A percentile compares a stretch with the other conserved stretches of the same genome.
These are phyloP conservation scores for Talaromyces sp. DNA, from an alignment of 2,329 filamentous ascomycete genomes.

Conservation along the genomic window DNA sequence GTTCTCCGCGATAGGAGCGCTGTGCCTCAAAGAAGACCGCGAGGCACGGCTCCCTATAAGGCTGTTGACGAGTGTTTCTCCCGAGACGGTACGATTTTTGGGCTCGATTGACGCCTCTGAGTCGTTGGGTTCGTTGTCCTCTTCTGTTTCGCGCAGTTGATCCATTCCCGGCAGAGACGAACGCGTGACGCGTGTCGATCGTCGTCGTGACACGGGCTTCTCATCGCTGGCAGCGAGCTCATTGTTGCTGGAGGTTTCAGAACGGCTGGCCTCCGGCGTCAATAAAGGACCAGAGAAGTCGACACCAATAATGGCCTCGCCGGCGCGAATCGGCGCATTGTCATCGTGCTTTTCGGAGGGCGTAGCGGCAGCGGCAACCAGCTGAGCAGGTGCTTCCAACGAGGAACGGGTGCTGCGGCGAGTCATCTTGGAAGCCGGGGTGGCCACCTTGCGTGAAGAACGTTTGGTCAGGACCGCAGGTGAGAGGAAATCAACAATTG, in stretches of 20 bases:
- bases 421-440: conserved; percentile 21
- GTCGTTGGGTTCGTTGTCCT: conserved; percentile 18
- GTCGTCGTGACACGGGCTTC: conserved; percentile 26
- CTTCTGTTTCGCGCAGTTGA: conserved; percentile 22
- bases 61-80: conserved; percentile 38
- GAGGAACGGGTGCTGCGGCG: conserved; percentile 23
- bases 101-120: conserved; percentile 18
- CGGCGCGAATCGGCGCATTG: neutral
- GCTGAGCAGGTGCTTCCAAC: conserved; percentile 25
- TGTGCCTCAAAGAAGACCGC: conserved; percentile 34
- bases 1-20: conserved; percentile 38
- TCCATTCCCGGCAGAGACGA: conserved; percentile 30
- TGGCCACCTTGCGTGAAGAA: conserved; percentile 8
- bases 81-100: conserved; percentile 23
- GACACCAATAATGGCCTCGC: conserved; percentile 21
- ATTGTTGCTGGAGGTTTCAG: conserved; percentile 40
- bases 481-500: conserved; percentile 14
- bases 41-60: conserved; percentile 29
- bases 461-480: conserved; percentile 12
- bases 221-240: conserved; percentile 32
- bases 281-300: conserved; percentile 37
- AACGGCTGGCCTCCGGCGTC: conserved; percentile 40
- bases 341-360: conserved; percentile 16
- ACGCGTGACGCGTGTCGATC: conserved; percentile 38
- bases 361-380: conserved; percentile 13